A percentile compares a stretch with the other conserved stretches of the same genome.
Conservation (phyloP, 2,329 filamentous ascomycete genomes). For the Graphilbum fragrans region DNA sequence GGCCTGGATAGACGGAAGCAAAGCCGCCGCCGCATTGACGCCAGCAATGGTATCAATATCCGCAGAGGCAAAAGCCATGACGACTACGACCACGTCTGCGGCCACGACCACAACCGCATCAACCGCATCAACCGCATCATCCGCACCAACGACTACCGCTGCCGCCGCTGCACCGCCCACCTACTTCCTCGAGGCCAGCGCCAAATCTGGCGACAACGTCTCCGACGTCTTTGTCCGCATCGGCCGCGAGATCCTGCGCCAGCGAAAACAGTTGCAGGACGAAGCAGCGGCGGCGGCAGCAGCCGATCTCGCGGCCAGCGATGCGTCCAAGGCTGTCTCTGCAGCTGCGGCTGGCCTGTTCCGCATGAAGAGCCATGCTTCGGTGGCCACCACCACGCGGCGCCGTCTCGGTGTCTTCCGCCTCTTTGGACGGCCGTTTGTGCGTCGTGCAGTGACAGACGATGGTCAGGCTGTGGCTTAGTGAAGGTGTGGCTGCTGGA, state of each 20-base stretch:
- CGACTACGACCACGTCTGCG: slow-evolving; percentile 1
- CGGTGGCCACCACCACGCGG: too few relatives aligned
- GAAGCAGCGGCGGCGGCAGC: slow-evolving; percentile 26
- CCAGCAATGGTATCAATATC: too few relatives aligned
- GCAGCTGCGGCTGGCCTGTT: neutral
- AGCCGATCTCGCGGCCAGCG: neutral
- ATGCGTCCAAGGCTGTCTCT: neutral
- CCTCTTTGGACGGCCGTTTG: neutral
- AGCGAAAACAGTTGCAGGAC: slow-evolving; percentile 29
- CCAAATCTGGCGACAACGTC: slow-evolving; percentile 19
- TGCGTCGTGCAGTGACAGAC: neutral
- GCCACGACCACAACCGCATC: slow-evolving; percentile 1
- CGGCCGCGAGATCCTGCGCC: slow-evolving; percentile 20
- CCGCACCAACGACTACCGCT: too few relatives aligned
- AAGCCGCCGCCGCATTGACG: neutral
- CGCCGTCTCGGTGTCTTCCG: neutral
- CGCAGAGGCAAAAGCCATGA: too few relatives aligned
- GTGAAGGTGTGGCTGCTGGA: too few relatives aligned
- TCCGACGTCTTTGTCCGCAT: slow-evolving; percentile 19
- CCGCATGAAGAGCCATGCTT: neutral
- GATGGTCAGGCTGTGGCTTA: slow-evolving; percentile 21
- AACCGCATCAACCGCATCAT: too few relatives aligned
- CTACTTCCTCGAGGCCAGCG: slow-evolving; percentile 22
- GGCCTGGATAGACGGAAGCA: slow-evolving; percentile 19
- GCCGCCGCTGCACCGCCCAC: too few relatives aligned